Conservation (phyloP, 768 basidiomycete genomes). For the Multifurca ochricompacta region DNA sequence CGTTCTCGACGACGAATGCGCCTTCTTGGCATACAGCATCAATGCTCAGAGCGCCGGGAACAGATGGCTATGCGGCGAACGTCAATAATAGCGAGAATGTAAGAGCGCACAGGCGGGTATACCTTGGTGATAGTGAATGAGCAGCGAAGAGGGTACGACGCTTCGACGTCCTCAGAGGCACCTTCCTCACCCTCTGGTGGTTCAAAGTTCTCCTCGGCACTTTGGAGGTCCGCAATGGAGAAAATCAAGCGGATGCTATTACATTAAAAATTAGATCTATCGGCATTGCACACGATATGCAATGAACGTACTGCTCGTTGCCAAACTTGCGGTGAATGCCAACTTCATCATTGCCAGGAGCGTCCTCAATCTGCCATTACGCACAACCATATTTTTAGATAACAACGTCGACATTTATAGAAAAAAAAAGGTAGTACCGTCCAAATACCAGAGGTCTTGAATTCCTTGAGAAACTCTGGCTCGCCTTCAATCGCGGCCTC, state of each 20-base stretch:
- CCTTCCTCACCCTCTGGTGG: conserved; percentile 36
- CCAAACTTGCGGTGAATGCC: conserved; percentile 76
- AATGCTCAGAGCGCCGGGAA: conserved; percentile 62
- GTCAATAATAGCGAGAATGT: conserved; percentile 8
- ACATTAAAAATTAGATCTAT: background rate
- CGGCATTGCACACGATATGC: no score
- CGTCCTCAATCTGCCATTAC: conserved; percentile 55
- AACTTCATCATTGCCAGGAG: conserved; percentile 72
- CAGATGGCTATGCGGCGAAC: conserved; percentile 33
- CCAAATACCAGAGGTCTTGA: conserved; percentile 74
- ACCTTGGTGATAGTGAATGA: conserved; percentile 85
- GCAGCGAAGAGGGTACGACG: conserved; percentile 65
- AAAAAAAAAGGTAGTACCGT: conserved; percentile 39
- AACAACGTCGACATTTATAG: background rate
- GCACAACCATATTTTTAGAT: background rate
- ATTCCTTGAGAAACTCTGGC: conserved; percentile 73
- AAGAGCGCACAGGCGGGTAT: background rate
- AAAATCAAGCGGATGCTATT: conserved; percentile 81
- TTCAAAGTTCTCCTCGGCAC: conserved; percentile 32
- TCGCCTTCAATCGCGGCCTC: conserved; percentile 41
- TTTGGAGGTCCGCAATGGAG: conserved; percentile 83
- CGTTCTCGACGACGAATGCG: conserved; percentile 78
- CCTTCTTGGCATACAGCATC: conserved; percentile 78
- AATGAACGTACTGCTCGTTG: conserved; percentile 67
- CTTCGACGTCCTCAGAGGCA: conserved; percentile 29